Conservation (phyloP, 2,329 filamentous ascomycete species). For the Aureobasidium sp. region DNA sequence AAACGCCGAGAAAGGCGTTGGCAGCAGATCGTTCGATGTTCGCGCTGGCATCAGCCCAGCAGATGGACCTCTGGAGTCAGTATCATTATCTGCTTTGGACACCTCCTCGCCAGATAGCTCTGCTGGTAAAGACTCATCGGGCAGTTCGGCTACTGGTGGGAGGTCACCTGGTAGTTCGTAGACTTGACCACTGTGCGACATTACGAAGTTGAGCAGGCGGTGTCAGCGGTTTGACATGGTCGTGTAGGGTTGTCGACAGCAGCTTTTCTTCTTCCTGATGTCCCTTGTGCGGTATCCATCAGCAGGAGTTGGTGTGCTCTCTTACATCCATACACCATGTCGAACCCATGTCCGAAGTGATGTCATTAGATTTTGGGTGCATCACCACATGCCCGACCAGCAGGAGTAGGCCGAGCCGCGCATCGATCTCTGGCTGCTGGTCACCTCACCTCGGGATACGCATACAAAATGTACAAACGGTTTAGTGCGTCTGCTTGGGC, state of each 20-base stretch:
- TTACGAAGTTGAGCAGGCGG: neutral
- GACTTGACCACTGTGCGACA: neutral
- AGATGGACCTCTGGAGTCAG: neutral
- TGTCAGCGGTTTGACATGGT: neutral
- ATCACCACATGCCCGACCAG: neutral
- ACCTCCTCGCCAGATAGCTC: neutral
- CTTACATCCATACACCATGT: neutral
- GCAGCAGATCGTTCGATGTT: neutral
- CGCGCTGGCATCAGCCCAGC: neutral
- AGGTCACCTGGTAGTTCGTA: constrained; percentile 1
- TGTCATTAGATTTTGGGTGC: neutral
- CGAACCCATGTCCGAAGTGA: constrained; percentile 6
- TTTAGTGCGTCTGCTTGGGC: neutral
- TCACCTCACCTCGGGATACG: neutral
- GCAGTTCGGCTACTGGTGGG: neutral
- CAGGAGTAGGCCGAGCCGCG: constrained; percentile 4
- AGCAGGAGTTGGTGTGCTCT: neutral
- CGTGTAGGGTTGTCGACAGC: neutral
- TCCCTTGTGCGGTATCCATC: neutral
- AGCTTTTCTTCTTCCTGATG: neutral
- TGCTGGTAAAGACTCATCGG: neutral
- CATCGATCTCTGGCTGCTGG: neutral
- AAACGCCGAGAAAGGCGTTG: constrained; percentile 1
- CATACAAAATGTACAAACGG: neutral
- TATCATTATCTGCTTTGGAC: neutral